Evolutionary conservation across 2,329 filamentous ascomycete species (phyloP).

Genomic region (Aspergillus niger): DNA sequence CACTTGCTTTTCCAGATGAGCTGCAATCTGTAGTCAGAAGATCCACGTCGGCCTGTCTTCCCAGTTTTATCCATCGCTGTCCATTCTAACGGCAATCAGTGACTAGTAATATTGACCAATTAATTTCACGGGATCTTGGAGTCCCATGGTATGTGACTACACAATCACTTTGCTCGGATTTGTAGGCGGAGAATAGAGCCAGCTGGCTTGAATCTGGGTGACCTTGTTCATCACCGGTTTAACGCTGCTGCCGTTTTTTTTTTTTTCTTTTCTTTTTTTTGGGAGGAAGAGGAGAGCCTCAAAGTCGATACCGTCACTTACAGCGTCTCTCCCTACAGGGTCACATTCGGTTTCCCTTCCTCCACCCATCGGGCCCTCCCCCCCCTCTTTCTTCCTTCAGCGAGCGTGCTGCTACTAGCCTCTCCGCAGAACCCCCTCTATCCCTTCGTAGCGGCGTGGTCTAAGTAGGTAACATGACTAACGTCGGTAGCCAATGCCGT

Average conservation of each 20-base stretch:
- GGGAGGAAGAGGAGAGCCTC: constrained; percentile 1
- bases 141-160: background rate
- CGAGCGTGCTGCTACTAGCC: too few species aligned
- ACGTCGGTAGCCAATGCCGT: constrained; percentile 10
- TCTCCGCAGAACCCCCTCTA: background rate
- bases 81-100: background rate
- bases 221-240: background rate
- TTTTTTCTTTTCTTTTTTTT: background rate
- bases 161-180: background rate
- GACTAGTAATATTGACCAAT: background rate
- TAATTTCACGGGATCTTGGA: background rate
- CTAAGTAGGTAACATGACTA: constrained; percentile 6
- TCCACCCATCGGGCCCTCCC: background rate
- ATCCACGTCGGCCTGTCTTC: constrained; percentile 3
- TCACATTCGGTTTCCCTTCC: background rate
- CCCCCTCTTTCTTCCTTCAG: background rate
- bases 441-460: constrained; percentile 6
- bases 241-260: background rate
- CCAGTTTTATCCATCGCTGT: constrained; percentile 1
- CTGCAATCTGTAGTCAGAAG: constrained; percentile 13
- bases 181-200: background rate
- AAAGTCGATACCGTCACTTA: constrained; percentile 1
- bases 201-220: background rate
- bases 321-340: background rate
- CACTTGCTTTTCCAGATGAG: constrained; percentile 12